These are phyloP conservation scores for Kockiozyma suomiensis DNA, from an alignment of 805 yeast genomes.

Conservation along the genomic window DNA sequence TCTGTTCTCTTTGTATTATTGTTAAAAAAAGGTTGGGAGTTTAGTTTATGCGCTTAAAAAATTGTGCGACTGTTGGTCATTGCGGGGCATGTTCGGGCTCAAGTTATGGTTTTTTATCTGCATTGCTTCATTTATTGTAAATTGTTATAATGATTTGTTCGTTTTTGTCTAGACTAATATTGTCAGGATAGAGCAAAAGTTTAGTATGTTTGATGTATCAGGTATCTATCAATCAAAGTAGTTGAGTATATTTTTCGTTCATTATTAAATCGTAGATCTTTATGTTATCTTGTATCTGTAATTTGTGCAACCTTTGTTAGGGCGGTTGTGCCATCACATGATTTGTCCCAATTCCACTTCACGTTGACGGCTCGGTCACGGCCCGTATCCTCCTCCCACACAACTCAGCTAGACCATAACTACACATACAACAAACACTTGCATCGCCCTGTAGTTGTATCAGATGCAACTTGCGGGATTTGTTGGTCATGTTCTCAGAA, in stretches of 20 bases:
- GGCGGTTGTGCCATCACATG: not conserved
- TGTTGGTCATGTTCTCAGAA: slow-evolving; percentile 26
- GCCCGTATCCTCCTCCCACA: not conserved
- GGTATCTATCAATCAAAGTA: slow-evolving; percentile 1
- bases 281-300: no score
- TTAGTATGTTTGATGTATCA: not conserved
- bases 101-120: not conserved
- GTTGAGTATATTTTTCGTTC: not conserved
- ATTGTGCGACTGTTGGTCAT: slow-evolving; percentile 2
- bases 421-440: not conserved
- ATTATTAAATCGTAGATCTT: no score
- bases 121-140: not conserved
- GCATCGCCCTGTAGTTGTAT: not conserved
- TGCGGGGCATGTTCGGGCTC: slow-evolving; percentile 5
- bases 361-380: not conserved
- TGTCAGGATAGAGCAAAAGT: slow-evolving; percentile 6
- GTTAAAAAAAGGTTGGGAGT: slow-evolving; percentile 22
- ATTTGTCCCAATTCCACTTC: not conserved
- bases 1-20: slow-evolving; percentile 1
- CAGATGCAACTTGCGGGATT: not conserved
- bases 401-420: not conserved
- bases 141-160: not conserved
- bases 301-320: not conserved
- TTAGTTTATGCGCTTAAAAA: not conserved
- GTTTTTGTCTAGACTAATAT: not conserved